Base-by-base conservation (phyloP, 371 early-diverging fungal genomes). In the Ecytonucleospora hepatopenaei region DNA sequence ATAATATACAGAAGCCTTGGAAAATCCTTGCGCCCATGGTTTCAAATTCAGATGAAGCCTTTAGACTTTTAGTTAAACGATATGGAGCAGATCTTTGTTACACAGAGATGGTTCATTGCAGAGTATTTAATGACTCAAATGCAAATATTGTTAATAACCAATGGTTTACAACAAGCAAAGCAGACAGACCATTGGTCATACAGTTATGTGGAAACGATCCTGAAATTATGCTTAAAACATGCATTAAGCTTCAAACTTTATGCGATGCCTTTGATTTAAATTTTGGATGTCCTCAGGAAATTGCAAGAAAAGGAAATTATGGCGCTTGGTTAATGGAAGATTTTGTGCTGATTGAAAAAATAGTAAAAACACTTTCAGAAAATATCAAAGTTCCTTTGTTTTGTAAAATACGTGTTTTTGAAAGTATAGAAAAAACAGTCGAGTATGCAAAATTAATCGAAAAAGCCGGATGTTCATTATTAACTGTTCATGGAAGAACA, bases 191-290 rank as follows among this genome's bases (percentile, higher is more conserved):
- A 0, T 76, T 93, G 59, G 84, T 97, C 51, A 90, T 87, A 15
- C 95, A 95, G 87, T 93, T 97, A 69, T 97, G 96, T 77, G 95
- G 92, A 34, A 94, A 97, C 76, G 89, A 94, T 64, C 90, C 94
- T 0, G 84, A 86, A 15, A 71, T 70, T 12, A 83, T 97, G 46
- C 81, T 94, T 0, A 78, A 81, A 47, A 92, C 95, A 0, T 91
- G 93, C 26, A 34, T 62, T 33, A 47, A 62, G 4, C 86, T 74
- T 19, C 62, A 89, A 69, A 82, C 85, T 58, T 79, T 87, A 54
- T 90, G 91, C 65, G 91, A 91, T 71, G 96, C 92, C 21, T 88
- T 97, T 4, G 97, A 95, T 79, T 76, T 95, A 34, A 97, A 96
- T 63, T 83, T 97, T 17, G 97, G 98, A 4, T 97, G 97, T 74